Evolutionary conservation across 2,329 filamentous ascomycete genomes (phyloP).

Genomic region (Aspergillus clavatus): DNA sequence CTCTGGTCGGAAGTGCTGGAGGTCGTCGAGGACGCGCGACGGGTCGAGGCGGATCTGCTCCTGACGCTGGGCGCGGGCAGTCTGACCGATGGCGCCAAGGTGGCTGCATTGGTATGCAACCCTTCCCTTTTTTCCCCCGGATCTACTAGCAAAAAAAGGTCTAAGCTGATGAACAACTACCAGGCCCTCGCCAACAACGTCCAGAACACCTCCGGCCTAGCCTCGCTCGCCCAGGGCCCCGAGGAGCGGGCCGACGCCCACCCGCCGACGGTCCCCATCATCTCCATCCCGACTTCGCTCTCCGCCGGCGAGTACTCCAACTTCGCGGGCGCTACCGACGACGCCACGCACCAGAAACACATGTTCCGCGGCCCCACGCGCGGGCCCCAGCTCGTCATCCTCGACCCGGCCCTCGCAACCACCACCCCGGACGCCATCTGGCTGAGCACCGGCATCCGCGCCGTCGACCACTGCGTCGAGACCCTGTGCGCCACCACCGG

Average conservation of each 20-base stretch:
- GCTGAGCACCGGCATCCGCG: slow-evolving; percentile 54
- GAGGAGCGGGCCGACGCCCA: slow-evolving; percentile 23
- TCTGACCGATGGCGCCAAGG: slow-evolving; percentile 54
- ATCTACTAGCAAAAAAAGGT: too few relatives aligned
- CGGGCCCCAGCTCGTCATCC: slow-evolving; percentile 51
- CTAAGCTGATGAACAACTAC: not conserved
- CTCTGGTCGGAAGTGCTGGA: slow-evolving; percentile 51
- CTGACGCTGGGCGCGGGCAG: slow-evolving; percentile 54
- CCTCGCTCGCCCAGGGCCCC: slow-evolving; percentile 30
- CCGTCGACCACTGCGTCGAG: slow-evolving; percentile 57
- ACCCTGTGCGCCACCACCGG: slow-evolving; percentile 44
- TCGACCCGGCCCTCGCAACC: slow-evolving; percentile 50
- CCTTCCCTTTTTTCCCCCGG: too few relatives aligned
- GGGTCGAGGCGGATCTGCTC: slow-evolving; percentile 44
- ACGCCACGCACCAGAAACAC: slow-evolving; percentile 33
- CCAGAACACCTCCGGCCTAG: slow-evolving; percentile 36
- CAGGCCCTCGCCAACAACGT: slow-evolving; percentile 49
- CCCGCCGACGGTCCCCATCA: slow-evolving; percentile 27
- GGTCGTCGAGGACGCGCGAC: slow-evolving; percentile 40
- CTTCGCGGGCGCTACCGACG: slow-evolving; percentile 38
- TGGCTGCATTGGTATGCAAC: slow-evolving; percentile 42
- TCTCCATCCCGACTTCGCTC: slow-evolving; percentile 41
- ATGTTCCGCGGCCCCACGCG: slow-evolving; percentile 35
- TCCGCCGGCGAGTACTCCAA: slow-evolving; percentile 42
- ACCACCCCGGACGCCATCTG: slow-evolving; percentile 52